A percentile compares a stretch with the other conserved stretches of the same genome.
Conservation (phyloP, 768 basidiomycete genomes). For the Fomitopsis serialis region DNA sequence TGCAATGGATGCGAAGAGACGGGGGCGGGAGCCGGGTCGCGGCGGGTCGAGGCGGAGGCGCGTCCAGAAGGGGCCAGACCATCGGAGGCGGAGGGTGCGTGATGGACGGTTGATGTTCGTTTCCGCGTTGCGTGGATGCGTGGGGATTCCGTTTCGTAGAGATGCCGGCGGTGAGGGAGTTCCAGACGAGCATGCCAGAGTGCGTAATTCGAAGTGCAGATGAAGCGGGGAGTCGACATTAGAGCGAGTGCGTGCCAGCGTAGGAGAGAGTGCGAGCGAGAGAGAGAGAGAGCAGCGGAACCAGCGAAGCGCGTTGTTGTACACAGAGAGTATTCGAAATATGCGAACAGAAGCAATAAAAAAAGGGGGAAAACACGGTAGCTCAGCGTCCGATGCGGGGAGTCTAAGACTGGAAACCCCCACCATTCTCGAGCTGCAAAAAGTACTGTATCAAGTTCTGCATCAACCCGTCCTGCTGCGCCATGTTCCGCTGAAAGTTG, state of each 20-base stretch:
- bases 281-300: not conserved
- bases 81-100: not conserved
- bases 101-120: not conserved
- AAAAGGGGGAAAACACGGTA: conserved; percentile 13
- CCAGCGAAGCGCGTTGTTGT: not conserved
- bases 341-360: conserved; percentile 3
- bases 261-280: not conserved
- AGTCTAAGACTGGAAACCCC: conserved; percentile 25
- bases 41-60: not conserved
- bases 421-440: conserved; percentile 61
- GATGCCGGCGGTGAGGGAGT: not conserved
- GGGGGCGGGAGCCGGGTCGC: not conserved
- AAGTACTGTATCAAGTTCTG: conserved; percentile 80
- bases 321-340: not conserved
- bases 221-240: not conserved
- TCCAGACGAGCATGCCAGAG: not conserved
- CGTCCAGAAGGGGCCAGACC: not conserved
- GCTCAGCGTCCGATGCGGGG: conserved; percentile 34
- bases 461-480: conserved; percentile 81
- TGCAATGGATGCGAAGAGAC: too few species aligned
- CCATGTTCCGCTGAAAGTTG: conserved; percentile 67
- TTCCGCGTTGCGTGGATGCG: not conserved
- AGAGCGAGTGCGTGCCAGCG: not conserved
- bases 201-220: not conserved
- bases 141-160: not conserved